A percentile compares a stretch with the other conserved stretches of the same genome.
Conservation (phyloP, 495 filamentous ascomycete species). For the Aspergillus ostianus region DNA sequence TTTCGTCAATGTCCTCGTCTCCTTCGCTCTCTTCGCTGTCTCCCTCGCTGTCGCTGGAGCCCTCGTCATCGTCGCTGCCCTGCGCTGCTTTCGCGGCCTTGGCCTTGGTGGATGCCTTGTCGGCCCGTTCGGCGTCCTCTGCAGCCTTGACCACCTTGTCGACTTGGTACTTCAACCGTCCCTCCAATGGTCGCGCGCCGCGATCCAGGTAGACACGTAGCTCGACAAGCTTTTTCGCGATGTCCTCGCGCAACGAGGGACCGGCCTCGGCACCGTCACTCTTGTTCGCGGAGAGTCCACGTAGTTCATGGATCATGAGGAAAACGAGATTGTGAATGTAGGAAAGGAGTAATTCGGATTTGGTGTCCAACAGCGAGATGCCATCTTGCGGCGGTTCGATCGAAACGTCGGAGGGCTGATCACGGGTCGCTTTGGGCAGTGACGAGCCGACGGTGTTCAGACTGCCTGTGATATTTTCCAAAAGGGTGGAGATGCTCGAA, state of each 20-base stretch:
- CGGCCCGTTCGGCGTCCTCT: slow-evolving; percentile 62
- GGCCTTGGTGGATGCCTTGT: slow-evolving; percentile 24
- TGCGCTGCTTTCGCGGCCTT: slow-evolving; percentile 28
- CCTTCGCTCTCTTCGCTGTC: slow-evolving; percentile 38
- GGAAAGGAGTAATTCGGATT: slow-evolving; percentile 91
- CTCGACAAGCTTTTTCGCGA: slow-evolving; percentile 80
- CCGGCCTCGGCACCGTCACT: slow-evolving; percentile 26
- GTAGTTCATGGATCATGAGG: slow-evolving; percentile 77
- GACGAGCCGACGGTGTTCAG: slow-evolving; percentile 59
- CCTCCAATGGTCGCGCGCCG: slow-evolving; percentile 85
- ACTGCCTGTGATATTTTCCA: slow-evolving; percentile 63
- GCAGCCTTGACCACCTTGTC: slow-evolving; percentile 87
- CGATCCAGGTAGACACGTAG: slow-evolving; percentile 85
- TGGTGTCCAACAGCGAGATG: slow-evolving; percentile 90
- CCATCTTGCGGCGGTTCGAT: slow-evolving; percentile 72
- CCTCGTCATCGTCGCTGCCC: slow-evolving; percentile 28
- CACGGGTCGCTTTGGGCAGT: slow-evolving; percentile 50
- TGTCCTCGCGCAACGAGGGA: slow-evolving; percentile 50
- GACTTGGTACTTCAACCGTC: slow-evolving; percentile 79
- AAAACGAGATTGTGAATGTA: slow-evolving; percentile 95
- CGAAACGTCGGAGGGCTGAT: slow-evolving; percentile 36
- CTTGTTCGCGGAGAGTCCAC: slow-evolving; percentile 43
- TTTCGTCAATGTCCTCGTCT: slow-evolving; percentile 53
- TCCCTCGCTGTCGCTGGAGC: slow-evolving; percentile 38
- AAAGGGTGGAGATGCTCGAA: slow-evolving; percentile 49